Evolutionary conservation across 805 yeast genomes (phyloP).

Genomic region (Cephaloascus fragrans): DNA sequence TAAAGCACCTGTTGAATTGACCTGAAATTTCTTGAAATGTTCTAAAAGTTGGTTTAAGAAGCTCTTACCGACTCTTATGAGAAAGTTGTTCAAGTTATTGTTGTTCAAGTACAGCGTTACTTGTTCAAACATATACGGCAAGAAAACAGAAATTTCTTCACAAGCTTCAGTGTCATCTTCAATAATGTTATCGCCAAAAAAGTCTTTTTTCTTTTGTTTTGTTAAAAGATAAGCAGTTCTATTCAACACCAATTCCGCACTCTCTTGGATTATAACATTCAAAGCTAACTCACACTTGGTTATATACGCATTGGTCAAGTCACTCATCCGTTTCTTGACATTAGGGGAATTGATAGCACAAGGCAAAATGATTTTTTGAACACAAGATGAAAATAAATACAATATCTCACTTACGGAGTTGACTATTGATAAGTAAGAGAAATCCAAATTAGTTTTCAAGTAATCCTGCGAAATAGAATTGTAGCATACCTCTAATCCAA

Average conservation of each 20-base stretch:
- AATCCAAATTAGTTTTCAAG: constrained; percentile 20
- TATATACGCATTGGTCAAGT: constrained; percentile 51
- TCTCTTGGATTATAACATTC: constrained; percentile 52
- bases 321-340: constrained; percentile 48
- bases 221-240: constrained; percentile 40
- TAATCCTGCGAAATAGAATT: constrained; percentile 30
- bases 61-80: constrained; percentile 47
- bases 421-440: constrained; percentile 40
- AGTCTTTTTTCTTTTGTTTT: constrained; percentile 72
- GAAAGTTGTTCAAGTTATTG: constrained; percentile 37
- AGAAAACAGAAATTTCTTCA: constrained; percentile 45
- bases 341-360: constrained; percentile 52
- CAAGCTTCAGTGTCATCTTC: constrained; percentile 69
- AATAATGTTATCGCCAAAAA: constrained; percentile 27
- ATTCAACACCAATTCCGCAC: constrained; percentile 41
- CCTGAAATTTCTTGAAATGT: constrained; percentile 68
- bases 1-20: constrained; percentile 76
- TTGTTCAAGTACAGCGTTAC: constrained; percentile 21
- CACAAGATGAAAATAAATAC: constrained; percentile 58
- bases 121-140: constrained; percentile 30
- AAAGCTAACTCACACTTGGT: constrained; percentile 55
- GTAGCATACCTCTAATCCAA: constrained; percentile 65
- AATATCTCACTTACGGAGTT: constrained; percentile 49
- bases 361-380: constrained; percentile 69
- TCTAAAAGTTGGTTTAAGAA: constrained; percentile 50